Percentiles rank a stretch among this genome's conserved stretches.
Conservation (phyloP, 192 early-diverging fungal species). For the Dimargaris cristalligena region DNA sequence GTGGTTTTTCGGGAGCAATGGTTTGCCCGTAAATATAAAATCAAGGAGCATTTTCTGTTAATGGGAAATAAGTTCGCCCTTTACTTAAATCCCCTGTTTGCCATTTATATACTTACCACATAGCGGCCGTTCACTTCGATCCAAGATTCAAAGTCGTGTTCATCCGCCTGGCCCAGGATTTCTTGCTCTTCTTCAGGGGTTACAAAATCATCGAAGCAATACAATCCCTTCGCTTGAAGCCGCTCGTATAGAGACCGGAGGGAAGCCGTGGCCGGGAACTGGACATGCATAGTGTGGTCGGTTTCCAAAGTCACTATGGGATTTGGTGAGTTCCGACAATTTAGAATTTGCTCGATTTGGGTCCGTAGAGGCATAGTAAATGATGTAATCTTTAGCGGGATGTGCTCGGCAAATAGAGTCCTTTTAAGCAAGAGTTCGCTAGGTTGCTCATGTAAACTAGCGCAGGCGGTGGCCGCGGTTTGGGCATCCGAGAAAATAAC, state of each 20-base stretch:
- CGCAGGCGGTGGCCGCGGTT: conserved; percentile 16
- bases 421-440: conserved; percentile 16
- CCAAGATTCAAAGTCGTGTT: conserved; percentile 19
- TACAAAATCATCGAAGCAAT: conserved; percentile 24
- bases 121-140: conserved; percentile 22
- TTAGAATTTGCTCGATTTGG: background rate
- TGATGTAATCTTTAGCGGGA: conserved; percentile 6
- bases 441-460: conserved; percentile 14
- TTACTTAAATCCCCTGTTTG: background rate
- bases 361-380: background rate
- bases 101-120: conserved; percentile 14
- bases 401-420: conserved; percentile 22
- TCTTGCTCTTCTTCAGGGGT: conserved; percentile 19
- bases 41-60: background rate
- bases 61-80: background rate
- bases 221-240: conserved; percentile 16
- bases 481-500: conserved; percentile 15
- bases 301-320: background rate
- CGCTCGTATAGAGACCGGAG: conserved; percentile 5
- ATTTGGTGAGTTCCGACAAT: background rate
- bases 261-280: conserved; percentile 10
- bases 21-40: background rate
- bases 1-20: background rate
- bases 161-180: conserved; percentile 13
- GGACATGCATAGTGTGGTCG: background rate